Base-by-base conservation (phyloP, 2,329 filamentous ascomycete species). In the Penicillium fuscoglaucum region DNA sequence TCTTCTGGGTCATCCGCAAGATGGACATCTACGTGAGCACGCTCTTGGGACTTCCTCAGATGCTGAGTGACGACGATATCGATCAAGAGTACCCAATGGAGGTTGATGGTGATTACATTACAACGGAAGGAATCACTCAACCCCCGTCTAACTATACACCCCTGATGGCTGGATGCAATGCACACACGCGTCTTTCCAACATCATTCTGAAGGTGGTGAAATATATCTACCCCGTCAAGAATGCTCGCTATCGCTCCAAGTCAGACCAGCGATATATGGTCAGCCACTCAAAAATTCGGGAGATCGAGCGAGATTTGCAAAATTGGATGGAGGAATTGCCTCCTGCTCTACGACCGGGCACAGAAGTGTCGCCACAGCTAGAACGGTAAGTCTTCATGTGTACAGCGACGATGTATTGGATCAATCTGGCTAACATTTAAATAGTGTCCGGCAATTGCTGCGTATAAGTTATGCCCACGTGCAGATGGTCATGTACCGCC, bases 271-370 rank as follows among this genome's bases (percentile, higher is more conserved):
- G 83, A 9, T 87, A 88, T 68, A 82, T 83, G 49, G 83, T 88
- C 52, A 84, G 84, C 60, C 86, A 87, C 67, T 83, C 84, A 2
- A 83, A 83, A 63, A 87, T 88, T 40, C 79, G 84, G 24, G 85
- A 88, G 63, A 83, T 88, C 55, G 86, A 88, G 70, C 78, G 82
- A 55, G 85, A 87, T 67, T 74, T 88, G 52, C 84, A 87, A 66
- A 73, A 76, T 15, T 88, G 86, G 86, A 83, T 87, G 75, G 83
- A 86, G 53, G 78, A 81, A 58, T 73, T 99, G 28, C 93, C 93
- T 0, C 81, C 87, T 65, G 85, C 87, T 54, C 86, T 96, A 75
- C 88, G 89, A 60, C 92, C 92, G 1, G 91, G 90, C 61, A 84
- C 87, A 0, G 91, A 95, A 51, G 89, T 88, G 0, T 82, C 88